Conservation (phyloP, 225 moss, liverwort and hornwort species). For the Polytrichum formosum region DNA sequence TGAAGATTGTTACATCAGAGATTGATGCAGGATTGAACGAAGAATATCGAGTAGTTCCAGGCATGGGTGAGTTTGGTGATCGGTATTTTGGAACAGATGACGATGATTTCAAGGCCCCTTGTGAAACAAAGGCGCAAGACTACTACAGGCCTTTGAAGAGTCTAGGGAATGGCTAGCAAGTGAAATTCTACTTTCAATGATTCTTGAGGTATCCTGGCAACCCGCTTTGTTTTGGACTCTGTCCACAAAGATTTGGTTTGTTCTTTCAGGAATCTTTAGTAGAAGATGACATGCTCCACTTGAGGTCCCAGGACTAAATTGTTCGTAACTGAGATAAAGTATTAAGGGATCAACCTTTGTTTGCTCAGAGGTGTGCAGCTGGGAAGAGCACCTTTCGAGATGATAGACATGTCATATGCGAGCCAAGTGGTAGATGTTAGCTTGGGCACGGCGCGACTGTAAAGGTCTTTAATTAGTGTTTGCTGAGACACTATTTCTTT, state of each 20-base stretch:
- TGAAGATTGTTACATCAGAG: conserved; percentile 93
- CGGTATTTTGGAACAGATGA: conserved; percentile 94
- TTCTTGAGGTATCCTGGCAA: too few species aligned
- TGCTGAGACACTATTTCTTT: neutral
- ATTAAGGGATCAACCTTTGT: neutral
- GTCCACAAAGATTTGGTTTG: too few species aligned
- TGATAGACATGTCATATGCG: neutral
- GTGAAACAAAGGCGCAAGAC: conserved; percentile 23
- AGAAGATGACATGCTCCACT: neutral
- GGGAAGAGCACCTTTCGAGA: neutral
- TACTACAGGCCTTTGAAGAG: conserved; percentile 31
- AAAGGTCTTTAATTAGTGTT: neutral
- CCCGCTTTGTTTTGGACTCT: too few species aligned
- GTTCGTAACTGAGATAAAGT: neutral
- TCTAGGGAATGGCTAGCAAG: conserved; percentile 11
- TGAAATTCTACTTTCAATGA: too few species aligned
- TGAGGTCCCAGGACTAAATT: neutral
- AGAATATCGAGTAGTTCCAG: conserved; percentile 78
- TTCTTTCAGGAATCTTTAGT: neutral
- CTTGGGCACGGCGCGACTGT: neutral
- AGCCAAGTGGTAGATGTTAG: neutral
- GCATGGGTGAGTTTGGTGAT: conserved; percentile 95
- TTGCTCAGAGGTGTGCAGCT: neutral
- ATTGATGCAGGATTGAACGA: conserved; percentile 76
- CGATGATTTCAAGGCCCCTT: conserved; percentile 37